Percentiles rank a stretch among this genome's conserved stretches.
Conservation (phyloP, 2,329 filamentous ascomycete species). For the Fusarium luffae region DNA sequence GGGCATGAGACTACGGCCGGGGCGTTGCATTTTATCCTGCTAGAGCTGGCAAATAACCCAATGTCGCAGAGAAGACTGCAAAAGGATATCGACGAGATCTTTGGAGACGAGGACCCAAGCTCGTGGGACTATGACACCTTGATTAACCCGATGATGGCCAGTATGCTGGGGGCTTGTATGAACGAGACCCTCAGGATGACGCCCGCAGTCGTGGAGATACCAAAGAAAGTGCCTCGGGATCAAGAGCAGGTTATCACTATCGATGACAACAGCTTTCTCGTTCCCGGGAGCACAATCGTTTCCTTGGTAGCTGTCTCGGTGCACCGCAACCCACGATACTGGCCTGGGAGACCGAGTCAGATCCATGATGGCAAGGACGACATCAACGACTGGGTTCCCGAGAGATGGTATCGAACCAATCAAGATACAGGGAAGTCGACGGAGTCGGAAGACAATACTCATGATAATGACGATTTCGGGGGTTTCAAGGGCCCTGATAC, state of each 20-base stretch:
- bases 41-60: constrained; percentile 74
- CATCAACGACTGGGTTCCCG: constrained; percentile 74
- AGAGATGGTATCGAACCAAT: constrained; percentile 71
- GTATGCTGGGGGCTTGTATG: constrained; percentile 78
- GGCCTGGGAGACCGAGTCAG: constrained; percentile 68
- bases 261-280: constrained; percentile 65
- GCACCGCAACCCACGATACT: constrained; percentile 78
- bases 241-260: constrained; percentile 68
- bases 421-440: constrained; percentile 23
- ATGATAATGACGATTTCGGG: constrained; percentile 64
- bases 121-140: constrained; percentile 78
- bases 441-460: constrained; percentile 15
- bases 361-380: constrained; percentile 62
- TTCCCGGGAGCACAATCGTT: constrained; percentile 68
- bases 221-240: constrained; percentile 68
- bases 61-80: constrained; percentile 74
- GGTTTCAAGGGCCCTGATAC: constrained; percentile 71
- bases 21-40: constrained; percentile 75
- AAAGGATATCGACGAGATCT: constrained; percentile 72
- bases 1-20: constrained; percentile 87
- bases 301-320: constrained; percentile 65
- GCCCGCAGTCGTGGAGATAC: constrained; percentile 77
- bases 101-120: constrained; percentile 66
- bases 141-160: constrained; percentile 73
- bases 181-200: constrained; percentile 81